These are phyloP conservation scores for Magnaporthiopsis incrustans DNA, from an alignment of 2,329 filamentous ascomycete species.

Conservation along the genomic window DNA sequence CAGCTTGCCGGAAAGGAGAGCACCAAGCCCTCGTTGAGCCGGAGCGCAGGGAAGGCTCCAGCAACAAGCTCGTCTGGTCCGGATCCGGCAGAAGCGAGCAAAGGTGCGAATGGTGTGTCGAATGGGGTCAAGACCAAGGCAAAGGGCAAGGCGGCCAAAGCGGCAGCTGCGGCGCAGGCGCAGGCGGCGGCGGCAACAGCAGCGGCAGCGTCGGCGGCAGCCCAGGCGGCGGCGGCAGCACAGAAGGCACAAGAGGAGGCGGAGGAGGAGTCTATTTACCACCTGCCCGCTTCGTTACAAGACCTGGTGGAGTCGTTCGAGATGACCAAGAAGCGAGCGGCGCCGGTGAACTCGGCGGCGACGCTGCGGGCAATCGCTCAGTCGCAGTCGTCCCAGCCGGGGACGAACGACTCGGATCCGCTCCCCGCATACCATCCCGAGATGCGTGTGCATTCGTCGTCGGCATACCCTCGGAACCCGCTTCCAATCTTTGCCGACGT, in stretches of 20 bases:
- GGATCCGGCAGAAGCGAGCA: constrained; percentile 33
- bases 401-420: constrained; percentile 70
- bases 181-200: constrained; percentile 28
- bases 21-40: constrained; percentile 27
- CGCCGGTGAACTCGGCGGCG: constrained; percentile 53
- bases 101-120: constrained; percentile 37
- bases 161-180: not conserved
- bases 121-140: constrained; percentile 39
- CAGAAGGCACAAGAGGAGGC: constrained; percentile 26
- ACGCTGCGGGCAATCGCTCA: constrained; percentile 67
- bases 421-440: constrained; percentile 80
- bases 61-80: constrained; percentile 23
- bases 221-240: not conserved
- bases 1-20: constrained; percentile 22
- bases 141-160: constrained; percentile 12
- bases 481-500: constrained; percentile 87
- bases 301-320: constrained; percentile 91
- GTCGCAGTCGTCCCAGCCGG: constrained; percentile 67
- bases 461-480: constrained; percentile 90
- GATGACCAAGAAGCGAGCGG: constrained; percentile 62
- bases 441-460: constrained; percentile 56
- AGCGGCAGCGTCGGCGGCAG: constrained; percentile 12
- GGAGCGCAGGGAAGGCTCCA: constrained; percentile 36
- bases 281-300: constrained; percentile 79
- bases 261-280: constrained; percentile 79